Evolutionary conservation across 1,284 basidiomycete genomes (phyloP), one percentile per base, ranked within the genome.

Genomic region (Trametes pubescens): DNA sequence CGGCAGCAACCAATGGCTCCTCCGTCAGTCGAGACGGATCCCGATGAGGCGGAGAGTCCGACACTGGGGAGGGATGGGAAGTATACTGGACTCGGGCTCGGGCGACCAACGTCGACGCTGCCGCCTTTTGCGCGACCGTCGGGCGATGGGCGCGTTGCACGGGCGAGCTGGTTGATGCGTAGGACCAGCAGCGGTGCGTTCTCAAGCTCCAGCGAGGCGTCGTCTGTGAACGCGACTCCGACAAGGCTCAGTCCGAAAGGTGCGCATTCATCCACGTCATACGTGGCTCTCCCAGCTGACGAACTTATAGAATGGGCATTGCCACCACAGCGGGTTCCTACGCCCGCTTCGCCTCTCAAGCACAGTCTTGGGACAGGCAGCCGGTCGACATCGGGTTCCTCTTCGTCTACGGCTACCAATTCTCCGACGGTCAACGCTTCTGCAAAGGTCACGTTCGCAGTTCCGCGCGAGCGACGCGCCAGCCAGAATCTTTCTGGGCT

Each of bases 101-200:
- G 91, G 0, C 80, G 84, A 40, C 90, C 90, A 7, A 72, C 77
- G 26, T 57, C 65, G 9, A 64, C 65, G 6, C 69, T 72, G 22
- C 70, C 71, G 3, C 63, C 57, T 34, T 73, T 72, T 46, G 63
- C 70, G 24, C 64, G 68, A 44, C 62, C 71, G 11, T 61, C 62
- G 10, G 66, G 59, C 2, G 65, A 72, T 70, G 67, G 70, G 65
- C 49, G 70, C 34, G 64, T 66, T 8, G 71, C 61, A 21, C 80
- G 81, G 29, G 79, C 83, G 52, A 80, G 83, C 54, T 89, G 87
- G 86, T 73, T 93, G 34, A 84, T 88, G 82, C 82, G 91, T 11
- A 82, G 90, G 68, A 91, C 86, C 62, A 92, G 90, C 70, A 92
- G 90, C 69, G 90, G 91, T 26, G 86, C 88, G 2, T 91, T 92